phyloP scores from a whole-genome alignment of 2,329 filamentous ascomycete species.

The Ophiostoma triangulosporum region DNA sequence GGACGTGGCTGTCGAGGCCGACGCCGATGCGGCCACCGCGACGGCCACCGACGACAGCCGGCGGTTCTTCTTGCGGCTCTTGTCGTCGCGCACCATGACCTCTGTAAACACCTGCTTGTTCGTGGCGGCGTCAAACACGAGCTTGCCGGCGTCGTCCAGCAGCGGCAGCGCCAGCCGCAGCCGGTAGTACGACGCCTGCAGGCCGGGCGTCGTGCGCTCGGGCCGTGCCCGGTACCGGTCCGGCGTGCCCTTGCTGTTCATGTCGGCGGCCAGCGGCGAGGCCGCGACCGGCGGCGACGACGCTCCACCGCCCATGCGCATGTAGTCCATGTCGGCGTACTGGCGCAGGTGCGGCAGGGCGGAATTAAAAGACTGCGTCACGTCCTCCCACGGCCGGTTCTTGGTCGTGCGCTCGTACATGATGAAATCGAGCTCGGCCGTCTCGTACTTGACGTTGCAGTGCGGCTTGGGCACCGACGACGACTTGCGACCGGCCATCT shows the following conservation, averaged over 20 bases:
- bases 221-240: constrained; percentile 14
- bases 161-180: constrained; percentile 15
- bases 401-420: constrained; percentile 16
- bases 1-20: too few relatives aligned
- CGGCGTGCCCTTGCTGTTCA: constrained; percentile 1
- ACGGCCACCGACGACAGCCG: background rate
- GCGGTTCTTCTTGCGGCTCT: constrained; percentile 14
- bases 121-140: constrained; percentile 14
- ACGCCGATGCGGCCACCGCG: background rate
- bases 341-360: constrained; percentile 14
- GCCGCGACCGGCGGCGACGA: background rate
- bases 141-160: constrained; percentile 12
- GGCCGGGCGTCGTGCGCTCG: constrained; percentile 14
- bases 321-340: constrained; percentile 13
- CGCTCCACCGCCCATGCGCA: background rate
- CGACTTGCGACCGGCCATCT: constrained; percentile 3
- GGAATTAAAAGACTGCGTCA: constrained; percentile 14
- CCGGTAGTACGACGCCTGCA: constrained; percentile 17
- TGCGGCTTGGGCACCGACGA: constrained; percentile 11
- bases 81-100: constrained; percentile 17
- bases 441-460: constrained; percentile 17
- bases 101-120: constrained; percentile 15
- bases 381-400: constrained; percentile 15
- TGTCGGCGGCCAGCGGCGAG: background rate
- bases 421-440: constrained; percentile 16